Base-by-base conservation (phyloP, 257 asterid genomes). In the Nicotiana attenuata region DNA sequence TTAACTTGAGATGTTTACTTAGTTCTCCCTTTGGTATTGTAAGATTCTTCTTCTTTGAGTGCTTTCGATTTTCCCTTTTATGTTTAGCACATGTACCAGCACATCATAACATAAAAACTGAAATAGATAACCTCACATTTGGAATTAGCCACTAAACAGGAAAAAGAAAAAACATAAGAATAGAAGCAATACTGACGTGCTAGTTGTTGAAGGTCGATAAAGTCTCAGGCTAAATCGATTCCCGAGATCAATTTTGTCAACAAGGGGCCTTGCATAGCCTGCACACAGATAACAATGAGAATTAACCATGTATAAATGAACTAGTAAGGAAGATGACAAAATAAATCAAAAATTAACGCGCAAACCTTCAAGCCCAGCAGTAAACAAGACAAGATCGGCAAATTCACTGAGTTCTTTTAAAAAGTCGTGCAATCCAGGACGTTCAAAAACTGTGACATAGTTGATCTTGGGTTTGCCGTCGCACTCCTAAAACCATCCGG, bases 291-390 rank as follows among this genome's bases (percentile, higher is more conserved):
- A 69, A 65, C 60, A 84, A 79, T 57, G 41, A 20, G 28, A 78
- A 26, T 38, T 50, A 82, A 61, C 38, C 22, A 83, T 83, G 33
- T 76, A 80, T 85, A 60, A 77, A 76, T 82, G 73, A 83, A 77
- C 57, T 14, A 3, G 53, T 22, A 67, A 65, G 22, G 78, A 8
- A 69, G 22, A 71, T 29, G 35, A 33, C 61, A 60, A 80, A 80
- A 80, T 68, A 68, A 19, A 45, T 4, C 59, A 29, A 57, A 78
- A 28, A 24, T 61, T 52, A 7, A 56, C 10, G 45, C 76, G 3
- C 86, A 63, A 63, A 90, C 99, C 99, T 96, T 96, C 99, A 85
- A 94, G 98, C 69, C 98, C 99, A 78, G 99, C 99, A 53, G 99
- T 93, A 89, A 95, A 95, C 82, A 95, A 84, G 79, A 93, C 94